phyloP scores from a whole-genome alignment of 805 yeast species.

The Nakazawaea pomicola region DNA sequence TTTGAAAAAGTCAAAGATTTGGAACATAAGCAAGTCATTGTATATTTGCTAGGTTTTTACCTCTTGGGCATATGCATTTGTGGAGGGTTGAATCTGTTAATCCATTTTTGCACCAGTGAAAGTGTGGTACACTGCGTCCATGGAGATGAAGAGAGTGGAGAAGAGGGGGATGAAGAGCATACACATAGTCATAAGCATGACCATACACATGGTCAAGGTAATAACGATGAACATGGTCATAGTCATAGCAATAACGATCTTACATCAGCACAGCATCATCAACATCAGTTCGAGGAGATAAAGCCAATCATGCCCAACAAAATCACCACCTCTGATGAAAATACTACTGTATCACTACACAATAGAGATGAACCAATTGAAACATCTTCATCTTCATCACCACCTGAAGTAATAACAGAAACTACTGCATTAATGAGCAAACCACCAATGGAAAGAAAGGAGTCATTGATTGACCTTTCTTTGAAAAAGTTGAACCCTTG shows the following conservation, averaged over 20 bases:
- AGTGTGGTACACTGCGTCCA: slow-evolving; percentile 86
- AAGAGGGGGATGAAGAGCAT: slow-evolving; percentile 15
- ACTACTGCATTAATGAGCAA: slow-evolving; percentile 1
- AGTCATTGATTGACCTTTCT: slow-evolving; percentile 26
- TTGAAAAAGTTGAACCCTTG: slow-evolving; percentile 24
- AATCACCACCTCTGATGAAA: neutral
- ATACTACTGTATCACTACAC: no score
- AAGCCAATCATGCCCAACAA: no score
- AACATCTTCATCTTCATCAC: no score
- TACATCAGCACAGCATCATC: no score
- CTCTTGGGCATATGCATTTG: slow-evolving; percentile 58
- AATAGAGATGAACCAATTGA: no score
- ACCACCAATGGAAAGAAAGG: slow-evolving; percentile 11
- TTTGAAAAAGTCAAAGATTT: slow-evolving; percentile 26
- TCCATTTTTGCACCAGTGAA: slow-evolving; percentile 75
- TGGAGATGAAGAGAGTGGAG: slow-evolving; percentile 29
- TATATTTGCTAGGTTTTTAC: slow-evolving; percentile 35
- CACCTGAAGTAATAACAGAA: no score
- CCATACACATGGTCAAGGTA: neutral
- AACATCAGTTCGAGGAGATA: no score
- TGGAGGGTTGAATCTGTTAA: slow-evolving; percentile 50
- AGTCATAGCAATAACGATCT: slow-evolving; percentile 9
- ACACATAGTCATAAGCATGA: neutral
- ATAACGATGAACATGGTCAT: neutral
- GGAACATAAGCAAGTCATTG: slow-evolving; percentile 28